Conservation (phyloP, 1,284 basidiomycete species). For the Ceratobasidium sp. region DNA sequence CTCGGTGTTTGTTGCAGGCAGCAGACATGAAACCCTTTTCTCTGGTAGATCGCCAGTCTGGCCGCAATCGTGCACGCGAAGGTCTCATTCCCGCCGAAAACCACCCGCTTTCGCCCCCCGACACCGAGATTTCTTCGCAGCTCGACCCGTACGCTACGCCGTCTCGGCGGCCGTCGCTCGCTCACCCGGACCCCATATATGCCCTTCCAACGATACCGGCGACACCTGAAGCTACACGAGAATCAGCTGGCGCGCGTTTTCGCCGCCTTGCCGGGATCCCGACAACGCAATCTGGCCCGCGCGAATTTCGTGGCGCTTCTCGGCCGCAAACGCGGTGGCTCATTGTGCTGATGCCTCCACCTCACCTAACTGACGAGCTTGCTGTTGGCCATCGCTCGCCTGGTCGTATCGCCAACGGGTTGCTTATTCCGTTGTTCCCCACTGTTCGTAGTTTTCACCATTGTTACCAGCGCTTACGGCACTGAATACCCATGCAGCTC, state of each 20-base stretch:
- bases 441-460: slow-evolving; percentile 60
- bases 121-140: slow-evolving; percentile 34
- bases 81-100: slow-evolving; percentile 8
- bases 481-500: slow-evolving; percentile 57
- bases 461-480: slow-evolving; percentile 25
- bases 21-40: slow-evolving; percentile 28
- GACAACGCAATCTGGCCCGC: slow-evolving; percentile 8
- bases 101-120: slow-evolving; percentile 31
- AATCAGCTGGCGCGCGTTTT: slow-evolving; percentile 23
- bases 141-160: slow-evolving; percentile 17
- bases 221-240: slow-evolving; percentile 13
- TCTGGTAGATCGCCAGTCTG: slow-evolving; percentile 12
- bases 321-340: slow-evolving; percentile 56
- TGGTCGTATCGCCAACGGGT: slow-evolving; percentile 67
- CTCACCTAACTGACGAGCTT: slow-evolving; percentile 64
- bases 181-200: slow-evolving; percentile 12
- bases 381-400: slow-evolving; percentile 67
- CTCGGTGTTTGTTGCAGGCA: slow-evolving; percentile 40
- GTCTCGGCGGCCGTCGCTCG: slow-evolving; percentile 20
- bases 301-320: slow-evolving; percentile 25
- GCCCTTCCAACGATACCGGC: slow-evolving; percentile 25
- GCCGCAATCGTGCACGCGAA: slow-evolving; percentile 1
- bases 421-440: slow-evolving; percentile 75
- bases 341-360: slow-evolving; percentile 71
- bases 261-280: slow-evolving; percentile 30